Conservation (phyloP, 306 rosid genomes). For the Mimosa pudica region DNA sequence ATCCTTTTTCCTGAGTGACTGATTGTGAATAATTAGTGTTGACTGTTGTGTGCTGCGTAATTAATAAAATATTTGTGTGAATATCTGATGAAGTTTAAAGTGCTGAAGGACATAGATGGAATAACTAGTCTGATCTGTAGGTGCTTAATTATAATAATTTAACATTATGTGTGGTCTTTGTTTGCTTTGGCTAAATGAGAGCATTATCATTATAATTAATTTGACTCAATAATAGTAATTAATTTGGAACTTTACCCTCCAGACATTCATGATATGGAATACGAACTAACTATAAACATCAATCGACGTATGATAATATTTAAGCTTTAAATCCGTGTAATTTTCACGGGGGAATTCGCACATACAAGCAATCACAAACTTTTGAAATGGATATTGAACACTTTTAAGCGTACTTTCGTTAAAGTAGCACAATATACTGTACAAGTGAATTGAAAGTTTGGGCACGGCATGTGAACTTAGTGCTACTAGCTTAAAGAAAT, state of each 20-base stretch:
- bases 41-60: not conserved
- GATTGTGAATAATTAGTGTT: not conserved
- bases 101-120: too few species aligned
- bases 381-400: not conserved
- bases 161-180: not conserved
- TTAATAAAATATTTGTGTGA: not conserved
- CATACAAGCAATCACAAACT: not conserved
- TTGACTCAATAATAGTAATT: not conserved
- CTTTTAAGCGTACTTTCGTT: not conserved
- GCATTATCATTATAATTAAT: not conserved
- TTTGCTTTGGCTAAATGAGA: not conserved
- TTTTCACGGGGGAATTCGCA: not conserved
- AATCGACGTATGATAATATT: too few species aligned
- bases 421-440: not conserved
- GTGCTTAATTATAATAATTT: not conserved
- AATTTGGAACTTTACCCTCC: not conserved
- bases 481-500: too few species aligned
- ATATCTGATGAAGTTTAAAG: not conserved
- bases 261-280: not conserved
- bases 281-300: not conserved
- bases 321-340: not conserved
- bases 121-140: too few species aligned
- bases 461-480: not conserved
- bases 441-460: not conserved
- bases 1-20: too few species aligned